A percentile compares a stretch with the other conserved stretches of the same genome.
Evolutionary conservation across 352 stramenopile genomes (phyloP).

Genomic region (Phytophthora vignae): DNA sequence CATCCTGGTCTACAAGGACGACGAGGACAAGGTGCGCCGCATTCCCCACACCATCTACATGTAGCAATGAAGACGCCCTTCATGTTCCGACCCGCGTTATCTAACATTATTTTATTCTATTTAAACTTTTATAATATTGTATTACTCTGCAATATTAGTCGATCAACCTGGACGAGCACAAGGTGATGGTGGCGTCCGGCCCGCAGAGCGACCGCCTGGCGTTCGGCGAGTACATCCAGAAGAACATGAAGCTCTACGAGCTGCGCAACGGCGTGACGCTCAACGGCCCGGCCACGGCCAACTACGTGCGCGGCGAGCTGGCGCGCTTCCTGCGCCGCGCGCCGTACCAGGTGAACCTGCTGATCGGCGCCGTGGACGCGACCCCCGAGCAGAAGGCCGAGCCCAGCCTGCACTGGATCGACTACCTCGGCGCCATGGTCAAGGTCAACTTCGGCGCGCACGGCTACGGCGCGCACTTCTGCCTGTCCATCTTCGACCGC

Average conservation of each 20-base stretch:
- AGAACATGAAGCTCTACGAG: slow-evolving; percentile 94
- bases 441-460: slow-evolving; percentile 91
- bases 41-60: background rate
- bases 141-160: too few species aligned
- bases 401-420: slow-evolving; percentile 90
- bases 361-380: slow-evolving; percentile 78
- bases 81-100: too few species aligned
- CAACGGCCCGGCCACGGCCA: slow-evolving; percentile 80
- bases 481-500: slow-evolving; percentile 87
- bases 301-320: slow-evolving; percentile 86
- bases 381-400: slow-evolving; percentile 38
- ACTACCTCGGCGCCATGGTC: slow-evolving; percentile 87
- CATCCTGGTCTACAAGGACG: slow-evolving; percentile 94
- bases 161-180: slow-evolving; percentile 82
- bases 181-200: slow-evolving; percentile 79
- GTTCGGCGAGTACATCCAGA: slow-evolving; percentile 91
- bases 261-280: slow-evolving; percentile 89
- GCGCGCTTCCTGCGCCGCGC: slow-evolving; percentile 83
- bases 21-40: slow-evolving; percentile 90
- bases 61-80: too few species aligned
- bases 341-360: slow-evolving; percentile 88
- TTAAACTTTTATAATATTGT: too few species aligned
- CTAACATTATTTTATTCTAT: too few species aligned
- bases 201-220: slow-evolving; percentile 84
- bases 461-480: slow-evolving; percentile 88